Base-by-base conservation (phyloP, 2,329 filamentous ascomycete genomes). In the Cytospora piceae region DNA sequence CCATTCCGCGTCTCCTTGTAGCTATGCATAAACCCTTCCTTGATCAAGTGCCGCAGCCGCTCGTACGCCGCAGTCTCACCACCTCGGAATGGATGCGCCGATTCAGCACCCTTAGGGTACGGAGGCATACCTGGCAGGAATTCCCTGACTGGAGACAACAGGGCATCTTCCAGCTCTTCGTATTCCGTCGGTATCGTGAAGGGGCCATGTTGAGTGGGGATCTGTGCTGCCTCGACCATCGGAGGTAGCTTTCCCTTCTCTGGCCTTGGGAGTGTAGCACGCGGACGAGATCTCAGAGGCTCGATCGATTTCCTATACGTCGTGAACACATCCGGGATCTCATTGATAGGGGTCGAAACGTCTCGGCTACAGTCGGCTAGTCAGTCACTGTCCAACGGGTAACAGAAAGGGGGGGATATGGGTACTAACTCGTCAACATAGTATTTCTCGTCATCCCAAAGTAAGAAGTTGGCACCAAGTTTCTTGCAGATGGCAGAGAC, bases 381-480 rank as follows among this genome's bases (percentile, higher is more conserved):
- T 61, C 34, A n/a, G 46, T 27, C 2, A 27, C 32, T 24, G n/a
- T n/a, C 34, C 11, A 27, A 31, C n/a, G 6, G 2, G n/a, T 6
- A 39, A 15, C 22, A 29, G 14, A 15, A 1, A 6, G 1, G 56
- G 4, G 9, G 17, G 29, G n/a, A 27, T 2, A 24, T 14, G n/a
- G 24, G 15, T 24, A 84, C 90, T 77, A 79, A 94, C 91, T 94
- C 90, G 71, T 94, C 89, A 59, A 94, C 82, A 67, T 88, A 88
- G 70, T 91, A 94, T 74, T 94, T 94, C 75, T 93, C 91, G 71
- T 94, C 91, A 0, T 77, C 75, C 86, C 88, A 93, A 0, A 87
- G 66, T 73, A 85, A 85, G 74, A 92, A 91, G 1, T 86, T 81
- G 4, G 87, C 79, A 0, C 79, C 81, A 3, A 82, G 76, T 15